These are phyloP conservation scores for Metschnikowia vanudenii DNA, from an alignment of 805 yeast species.

Conservation along the genomic window DNA sequence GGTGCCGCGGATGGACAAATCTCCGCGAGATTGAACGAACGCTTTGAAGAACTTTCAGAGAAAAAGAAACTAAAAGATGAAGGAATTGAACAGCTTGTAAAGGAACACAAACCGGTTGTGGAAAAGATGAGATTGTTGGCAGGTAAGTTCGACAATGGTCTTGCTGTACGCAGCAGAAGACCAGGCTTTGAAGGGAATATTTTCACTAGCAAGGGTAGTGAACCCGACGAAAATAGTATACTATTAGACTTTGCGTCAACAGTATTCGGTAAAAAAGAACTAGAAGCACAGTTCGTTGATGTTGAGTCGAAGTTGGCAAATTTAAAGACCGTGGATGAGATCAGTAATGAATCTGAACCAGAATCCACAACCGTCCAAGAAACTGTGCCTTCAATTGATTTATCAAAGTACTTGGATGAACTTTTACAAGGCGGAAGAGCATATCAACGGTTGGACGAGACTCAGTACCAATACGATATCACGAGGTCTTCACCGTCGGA, in stretches of 20 bases:
- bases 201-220: constrained; percentile 5
- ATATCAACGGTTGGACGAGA: constrained; percentile 22
- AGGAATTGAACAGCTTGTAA: constrained; percentile 27
- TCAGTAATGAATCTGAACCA: constrained; percentile 5
- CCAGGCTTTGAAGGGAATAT: neutral
- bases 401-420: constrained; percentile 21
- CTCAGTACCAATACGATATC: constrained; percentile 26
- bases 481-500: constrained; percentile 23
- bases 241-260: constrained; percentile 7
- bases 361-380: neutral
- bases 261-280: constrained; percentile 22
- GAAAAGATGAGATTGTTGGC: constrained; percentile 32
- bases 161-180: constrained; percentile 12
- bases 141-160: constrained; percentile 22
- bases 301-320: constrained; percentile 18
- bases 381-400: constrained; percentile 14
- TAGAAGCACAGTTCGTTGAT: constrained; percentile 22
- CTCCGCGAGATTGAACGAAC: constrained; percentile 22
- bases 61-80: constrained; percentile 17
- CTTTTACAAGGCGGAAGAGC: constrained; percentile 23
- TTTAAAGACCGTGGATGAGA: constrained; percentile 19
- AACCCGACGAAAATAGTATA: constrained; percentile 5
- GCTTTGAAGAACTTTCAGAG: constrained; percentile 22
- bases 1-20: constrained; percentile 13
- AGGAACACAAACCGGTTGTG: constrained; percentile 35